These are phyloP conservation scores for Chloropicon primus DNA, from an alignment of 139 green algal species.

Conservation along the genomic window DNA sequence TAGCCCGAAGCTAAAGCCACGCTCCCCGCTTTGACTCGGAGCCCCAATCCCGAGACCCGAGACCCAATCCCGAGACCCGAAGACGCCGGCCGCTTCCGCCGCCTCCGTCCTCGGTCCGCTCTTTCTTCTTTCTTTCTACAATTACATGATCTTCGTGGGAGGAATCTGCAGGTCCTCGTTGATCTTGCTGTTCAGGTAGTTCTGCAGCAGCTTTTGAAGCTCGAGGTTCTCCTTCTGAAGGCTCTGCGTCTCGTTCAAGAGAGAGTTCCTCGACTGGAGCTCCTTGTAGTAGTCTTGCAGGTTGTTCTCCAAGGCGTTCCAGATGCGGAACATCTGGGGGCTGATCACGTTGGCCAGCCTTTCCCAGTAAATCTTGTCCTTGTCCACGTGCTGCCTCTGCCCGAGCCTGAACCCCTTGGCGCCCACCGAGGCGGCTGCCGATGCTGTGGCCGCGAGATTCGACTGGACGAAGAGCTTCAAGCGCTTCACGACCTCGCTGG, in stretches of 20 bases:
- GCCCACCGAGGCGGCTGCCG: not conserved
- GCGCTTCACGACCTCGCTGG: not conserved
- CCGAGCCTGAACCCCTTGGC: not conserved
- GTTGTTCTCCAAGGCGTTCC: constrained; percentile 44
- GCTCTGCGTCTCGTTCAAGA: constrained; percentile 29
- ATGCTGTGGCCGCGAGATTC: not conserved
- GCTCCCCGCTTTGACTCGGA: no score
- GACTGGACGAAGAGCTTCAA: constrained; percentile 1
- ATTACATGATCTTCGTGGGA: constrained; percentile 13
- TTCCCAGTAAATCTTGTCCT: constrained; percentile 30
- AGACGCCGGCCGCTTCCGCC: no score
- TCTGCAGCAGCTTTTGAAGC: constrained; percentile 53
- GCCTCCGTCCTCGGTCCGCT: no score
- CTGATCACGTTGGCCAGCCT: constrained; percentile 32
- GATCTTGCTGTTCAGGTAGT: constrained; percentile 51
- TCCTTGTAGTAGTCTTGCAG: constrained; percentile 47
- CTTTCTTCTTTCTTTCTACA: not conserved
- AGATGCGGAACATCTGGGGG: constrained; percentile 37
- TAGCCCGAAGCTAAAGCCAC: no score
- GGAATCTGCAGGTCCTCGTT: constrained; percentile 58
- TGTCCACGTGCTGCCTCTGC: not conserved
- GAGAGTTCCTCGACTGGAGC: constrained; percentile 19
- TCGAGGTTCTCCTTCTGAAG: constrained; percentile 59
- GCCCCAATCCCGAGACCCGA: no score
- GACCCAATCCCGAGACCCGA: no score